phyloP scores from a whole-genome alignment of 768 basidiomycete genomes.

The Gymnopilus dilepis region DNA sequence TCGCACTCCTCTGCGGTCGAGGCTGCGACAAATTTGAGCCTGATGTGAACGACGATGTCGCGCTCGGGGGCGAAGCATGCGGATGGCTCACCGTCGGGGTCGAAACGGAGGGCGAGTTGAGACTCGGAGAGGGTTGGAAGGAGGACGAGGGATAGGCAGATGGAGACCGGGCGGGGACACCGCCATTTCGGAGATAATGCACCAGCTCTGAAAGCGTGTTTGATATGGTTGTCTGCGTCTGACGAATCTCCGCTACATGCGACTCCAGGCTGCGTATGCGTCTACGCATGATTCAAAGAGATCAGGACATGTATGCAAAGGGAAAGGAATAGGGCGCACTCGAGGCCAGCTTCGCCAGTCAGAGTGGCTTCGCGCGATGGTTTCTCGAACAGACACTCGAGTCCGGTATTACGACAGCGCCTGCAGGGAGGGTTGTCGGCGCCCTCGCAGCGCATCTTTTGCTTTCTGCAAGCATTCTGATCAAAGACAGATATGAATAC shows the following conservation, averaged over 20 bases:
- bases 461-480: constrained; percentile 93
- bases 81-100: constrained; percentile 52
- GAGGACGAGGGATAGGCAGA: constrained; percentile 61
- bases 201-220: constrained; percentile 82
- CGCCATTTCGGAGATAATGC: constrained; percentile 69
- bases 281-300: constrained; percentile 47
- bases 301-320: constrained; percentile 5
- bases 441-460: constrained; percentile 97
- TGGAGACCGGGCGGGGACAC: constrained; percentile 63
- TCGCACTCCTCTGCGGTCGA: constrained; percentile 40
- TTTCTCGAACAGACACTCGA: constrained; percentile 96
- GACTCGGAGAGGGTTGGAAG: constrained; percentile 67
- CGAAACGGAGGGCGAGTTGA: constrained; percentile 62
- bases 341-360: constrained; percentile 87
- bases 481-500: constrained; percentile 22
- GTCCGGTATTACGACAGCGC: constrained; percentile 85
- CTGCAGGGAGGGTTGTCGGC: constrained; percentile 98
- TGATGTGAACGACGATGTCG: constrained; percentile 32
- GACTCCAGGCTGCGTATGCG: constrained; percentile 89
- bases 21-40: constrained; percentile 31
- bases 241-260: constrained; percentile 84
- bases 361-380: constrained; percentile 86
- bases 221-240: constrained; percentile 76
- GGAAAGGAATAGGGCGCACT: constrained; percentile 55
- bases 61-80: constrained; percentile 45